Evolutionary conservation across 768 basidiomycete genomes (phyloP), one percentile per base, ranked within the genome.

Genomic region (Pleurotus eryngii): DNA sequence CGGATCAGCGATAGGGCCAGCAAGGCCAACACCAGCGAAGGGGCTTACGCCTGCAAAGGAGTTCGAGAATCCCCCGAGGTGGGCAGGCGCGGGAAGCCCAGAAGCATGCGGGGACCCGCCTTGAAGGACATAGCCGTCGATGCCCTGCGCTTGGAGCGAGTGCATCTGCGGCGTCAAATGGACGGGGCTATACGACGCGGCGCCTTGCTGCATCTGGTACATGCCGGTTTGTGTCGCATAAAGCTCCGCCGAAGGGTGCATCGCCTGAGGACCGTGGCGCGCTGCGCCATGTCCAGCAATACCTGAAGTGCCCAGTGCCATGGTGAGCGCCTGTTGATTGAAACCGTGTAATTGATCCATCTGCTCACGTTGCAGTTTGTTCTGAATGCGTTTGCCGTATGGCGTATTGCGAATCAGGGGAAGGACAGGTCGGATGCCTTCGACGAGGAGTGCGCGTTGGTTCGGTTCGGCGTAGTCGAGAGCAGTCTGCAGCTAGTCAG

Each of bases 401-500:
- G 97, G 97, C 8, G 97, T 99, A 75, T 99, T 99, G 67, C 97
- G 90, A 68, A 99, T 99, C 65, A 98, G 81, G 2, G 97, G 97
- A 22, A 99, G 81, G 59, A 98, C 94, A n/a, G 97, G 97, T 49
- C 97, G 90, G 70, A 99, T 99, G 63, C 92, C 93, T 67, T 98
- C 96, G 17, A 99, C 93, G 22, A 99, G 86, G 60, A 95, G 81
- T 4, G 88, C 85, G 58, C 97, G 89, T 71, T 99, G 97, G 18
- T 72, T 78, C n/a, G 95, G 89, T 65, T 98, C 97, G 37, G 97
- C 95, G 62, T 98, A 99, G 71, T 99, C 97, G 54, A 98, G 76
- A 39, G 96, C 95, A 57, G 97, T 99, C 89, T 98, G 71, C 65
- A 56, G 35, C 40, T 20, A 20, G 14, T 55, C 59, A 65, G 46